Conservation (phyloP, 352 stramenopile genomes). For the Globisporangium orthogonon region DNA sequence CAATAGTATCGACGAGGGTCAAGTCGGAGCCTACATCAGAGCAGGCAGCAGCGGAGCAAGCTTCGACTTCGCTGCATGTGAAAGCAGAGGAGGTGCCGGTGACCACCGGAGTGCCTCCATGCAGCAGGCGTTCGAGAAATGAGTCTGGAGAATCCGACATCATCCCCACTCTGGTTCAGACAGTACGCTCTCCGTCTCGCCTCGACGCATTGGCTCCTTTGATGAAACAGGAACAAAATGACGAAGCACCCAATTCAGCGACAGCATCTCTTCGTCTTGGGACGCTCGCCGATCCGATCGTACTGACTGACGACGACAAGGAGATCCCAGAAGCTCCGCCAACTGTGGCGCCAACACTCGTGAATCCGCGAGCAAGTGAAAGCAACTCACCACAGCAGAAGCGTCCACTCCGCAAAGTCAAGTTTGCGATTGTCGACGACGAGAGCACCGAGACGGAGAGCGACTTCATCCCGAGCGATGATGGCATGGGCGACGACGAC, state of each 20-base stretch:
- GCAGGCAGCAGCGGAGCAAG: no score
- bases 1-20: background rate
- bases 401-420: background rate
- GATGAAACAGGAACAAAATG: no score
- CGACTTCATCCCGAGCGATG: conserved; percentile 4
- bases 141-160: no score
- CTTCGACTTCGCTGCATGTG: no score
- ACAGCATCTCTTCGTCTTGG: background rate
- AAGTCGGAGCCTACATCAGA: background rate
- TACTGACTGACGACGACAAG: background rate
- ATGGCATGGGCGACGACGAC: conserved; percentile 1
- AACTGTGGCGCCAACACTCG: background rate
- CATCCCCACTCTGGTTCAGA: no score
- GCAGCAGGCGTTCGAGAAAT: no score
- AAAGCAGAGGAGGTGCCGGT: no score
- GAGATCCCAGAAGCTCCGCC: background rate
- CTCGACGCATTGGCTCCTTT: no score
- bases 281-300: conserved; percentile 1
- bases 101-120: no score
- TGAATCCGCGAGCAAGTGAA: background rate
- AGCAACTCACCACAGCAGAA: background rate
- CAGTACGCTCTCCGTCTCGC: no score
- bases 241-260: no score
- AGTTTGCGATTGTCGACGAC: background rate
- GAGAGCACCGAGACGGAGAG: conserved; percentile 7